Base-by-base conservation (phyloP, 306 rosid genomes). In the Fagus sylvatica region DNA sequence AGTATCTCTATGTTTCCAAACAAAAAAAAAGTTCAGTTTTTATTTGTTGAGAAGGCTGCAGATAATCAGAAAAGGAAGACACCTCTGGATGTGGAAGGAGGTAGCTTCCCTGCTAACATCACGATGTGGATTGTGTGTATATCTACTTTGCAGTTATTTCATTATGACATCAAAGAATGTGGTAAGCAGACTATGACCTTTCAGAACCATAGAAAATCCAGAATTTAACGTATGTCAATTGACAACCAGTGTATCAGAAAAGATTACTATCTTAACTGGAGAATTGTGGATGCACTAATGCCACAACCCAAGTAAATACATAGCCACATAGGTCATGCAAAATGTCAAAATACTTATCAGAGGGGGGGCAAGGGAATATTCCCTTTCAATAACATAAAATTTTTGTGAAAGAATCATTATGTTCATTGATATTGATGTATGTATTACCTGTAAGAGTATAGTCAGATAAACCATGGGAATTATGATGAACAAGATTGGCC, bases 401-500 rank as follows among this genome's bases (percentile, higher is more conserved):
- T 4, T 53, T n/a, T 17, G 22, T 5, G 7, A n/a, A 53, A 53
- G 5, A 39, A 39, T 53, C 9, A 2, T 39, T 39, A 0, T n/a
- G 1, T 57, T 32, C 12, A 8, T 56, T 22, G 4, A 19, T 8
- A 22, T 57, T 57, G 36, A 12, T 57, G 12, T 57, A 2, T 22
- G 33, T 1, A 55, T 57, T 86, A 88, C 94, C 94, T 90, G 88
- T 65, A 88, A 48, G 48, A 70, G 73, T 49, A 69, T 7, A 3
- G 90, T 76, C 4, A 80, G 9, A 57, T 53, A 88, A 13, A 90
- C 41, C 81, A 85, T 86, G 16, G 90, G 85, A 37, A 84, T 51
- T 7, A 83, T 68, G 61, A 84, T 74, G 82, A 86, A 67, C 76
- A 90, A 54, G 40, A 88, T 84, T 76, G 80, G 94, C 94, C 90